Evolutionary conservation across 495 filamentous ascomycete genomes (phyloP).

Genomic region (Hyaloscypha finlandica): DNA sequence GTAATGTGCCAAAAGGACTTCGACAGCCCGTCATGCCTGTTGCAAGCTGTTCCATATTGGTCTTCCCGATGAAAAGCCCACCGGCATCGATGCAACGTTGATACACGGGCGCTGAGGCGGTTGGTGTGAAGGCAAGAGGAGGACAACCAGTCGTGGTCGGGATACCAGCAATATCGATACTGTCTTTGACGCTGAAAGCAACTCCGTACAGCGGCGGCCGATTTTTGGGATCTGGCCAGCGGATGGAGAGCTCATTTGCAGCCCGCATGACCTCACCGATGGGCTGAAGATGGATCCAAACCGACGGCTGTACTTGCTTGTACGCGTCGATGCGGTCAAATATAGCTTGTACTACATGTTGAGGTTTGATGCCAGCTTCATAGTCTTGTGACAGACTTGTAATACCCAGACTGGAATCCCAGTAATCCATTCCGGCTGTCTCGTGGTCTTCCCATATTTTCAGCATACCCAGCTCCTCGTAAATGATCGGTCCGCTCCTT

Average conservation of each 20-base stretch:
- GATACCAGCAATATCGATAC: constrained; percentile 39
- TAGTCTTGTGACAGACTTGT: constrained; percentile 27
- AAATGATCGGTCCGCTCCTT: constrained; percentile 4
- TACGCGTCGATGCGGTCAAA: constrained; percentile 32
- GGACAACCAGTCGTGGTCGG: constrained; percentile 27
- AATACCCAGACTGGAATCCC: constrained; percentile 31
- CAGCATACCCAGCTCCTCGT: constrained; percentile 27
- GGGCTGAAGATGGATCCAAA: constrained; percentile 32
- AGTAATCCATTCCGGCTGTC: constrained; percentile 15
- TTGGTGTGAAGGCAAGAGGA: constrained; percentile 25
- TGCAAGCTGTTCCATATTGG: constrained; percentile 57
- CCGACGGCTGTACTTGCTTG: constrained; percentile 25
- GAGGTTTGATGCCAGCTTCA: constrained; percentile 29
- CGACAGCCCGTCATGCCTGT: constrained; percentile 47
- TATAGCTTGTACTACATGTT: constrained; percentile 25
- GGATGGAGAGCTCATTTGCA: constrained; percentile 17
- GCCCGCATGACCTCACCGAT: constrained; percentile 19
- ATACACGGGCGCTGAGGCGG: constrained; percentile 17
- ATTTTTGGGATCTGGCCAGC: constrained; percentile 23
- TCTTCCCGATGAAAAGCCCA: constrained; percentile 54
- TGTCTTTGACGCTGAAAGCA: constrained; percentile 58
- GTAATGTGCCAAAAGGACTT: constrained; percentile 28
- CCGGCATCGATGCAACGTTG: constrained; percentile 37
- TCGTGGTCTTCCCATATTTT: constrained; percentile 13
- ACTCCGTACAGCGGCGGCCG: constrained; percentile 49